Base-by-base conservation (phyloP, 306 rosid genomes). In the Castanea crenata region DNA sequence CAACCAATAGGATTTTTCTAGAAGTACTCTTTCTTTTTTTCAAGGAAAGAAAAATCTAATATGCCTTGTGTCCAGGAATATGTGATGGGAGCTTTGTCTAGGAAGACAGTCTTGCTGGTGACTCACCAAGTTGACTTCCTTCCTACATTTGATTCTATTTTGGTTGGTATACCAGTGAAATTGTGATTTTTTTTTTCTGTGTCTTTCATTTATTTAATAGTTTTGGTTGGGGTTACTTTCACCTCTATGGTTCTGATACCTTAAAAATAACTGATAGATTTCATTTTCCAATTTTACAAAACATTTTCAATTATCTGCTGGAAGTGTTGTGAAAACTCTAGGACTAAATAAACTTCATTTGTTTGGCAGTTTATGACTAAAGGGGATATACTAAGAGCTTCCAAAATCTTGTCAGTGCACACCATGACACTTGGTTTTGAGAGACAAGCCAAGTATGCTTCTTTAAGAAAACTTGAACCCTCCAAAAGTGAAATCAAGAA, bases 381-480 rank as follows among this genome's bases (percentile, higher is more conserved):
- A 29, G 94, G 92, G 29, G 56, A 57, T 61, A 80, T 83, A 75
- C 25, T 78, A 49, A 74, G 80, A 80, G 85, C 84, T 32, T 90
- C 80, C 85, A 83, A 34, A 84, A 90, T 67, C 90, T 90, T 55
- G 89, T 90, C 62, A 83, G 82, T 83, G 89, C 91, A 75, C 88
- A 88, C 78, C 83, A 85, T 69, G 85, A 83, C 38, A 82, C 85
- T 56, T 56, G 82, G 87, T 71, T 83, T 84, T n/a, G 62, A 80
- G 18, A 81, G 59, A 57, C 82, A 64, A 21, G 71, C 14, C n/a
- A 61, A 80, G 54, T 35, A 56, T 51, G 34, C 75, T 64, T 69
- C 70, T 69, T 15, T 69, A 1, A 19, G 9, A 14, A 74, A 67
- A 59, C 14, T 25, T 11, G 58, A 67, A 58, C 34, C 31, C 5